Evolutionary conservation across 176 grass and related monocot genomes (phyloP).

Genomic region (Bolboschoenus planiculmis): DNA sequence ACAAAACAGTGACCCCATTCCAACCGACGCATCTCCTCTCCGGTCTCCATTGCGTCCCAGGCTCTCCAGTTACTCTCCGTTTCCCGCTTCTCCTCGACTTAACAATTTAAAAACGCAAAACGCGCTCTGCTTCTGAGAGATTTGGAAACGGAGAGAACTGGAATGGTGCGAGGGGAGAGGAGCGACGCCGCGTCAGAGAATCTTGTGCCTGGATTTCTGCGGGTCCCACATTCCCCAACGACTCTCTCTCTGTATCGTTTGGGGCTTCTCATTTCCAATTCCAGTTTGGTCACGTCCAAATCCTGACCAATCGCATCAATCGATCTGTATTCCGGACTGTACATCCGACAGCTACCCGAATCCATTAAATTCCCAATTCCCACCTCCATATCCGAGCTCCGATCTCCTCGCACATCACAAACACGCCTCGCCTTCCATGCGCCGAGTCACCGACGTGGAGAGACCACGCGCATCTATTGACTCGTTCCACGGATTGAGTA

Average conservation of each 20-base stretch:
- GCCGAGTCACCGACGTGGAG: too few species aligned
- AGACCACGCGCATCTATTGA: too few species aligned
- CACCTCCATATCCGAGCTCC: background rate
- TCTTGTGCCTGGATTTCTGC: constrained; percentile 11
- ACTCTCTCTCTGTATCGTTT: too few species aligned
- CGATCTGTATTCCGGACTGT: background rate
- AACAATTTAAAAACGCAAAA: too few species aligned
- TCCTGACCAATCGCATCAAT: constrained; percentile 10
- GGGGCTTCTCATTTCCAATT: too few species aligned
- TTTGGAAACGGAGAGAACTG: background rate
- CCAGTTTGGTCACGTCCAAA: background rate
- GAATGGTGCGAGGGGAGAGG: background rate
- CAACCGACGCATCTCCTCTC: background rate
- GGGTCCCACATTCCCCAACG: background rate
- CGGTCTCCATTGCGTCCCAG: too few species aligned
- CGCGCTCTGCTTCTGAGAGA: background rate
- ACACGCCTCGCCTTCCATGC: too few species aligned
- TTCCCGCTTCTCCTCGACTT: too few species aligned
- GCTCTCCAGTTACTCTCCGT: background rate
- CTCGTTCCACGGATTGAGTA: background rate
- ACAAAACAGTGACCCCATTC: background rate
- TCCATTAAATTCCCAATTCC: background rate
- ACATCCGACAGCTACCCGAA: background rate
- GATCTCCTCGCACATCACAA: background rate
- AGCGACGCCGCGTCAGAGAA: background rate